These are phyloP conservation scores for Elsinoe necatrix DNA, from an alignment of 2,329 filamentous ascomycete species.

Conservation along the genomic window DNA sequence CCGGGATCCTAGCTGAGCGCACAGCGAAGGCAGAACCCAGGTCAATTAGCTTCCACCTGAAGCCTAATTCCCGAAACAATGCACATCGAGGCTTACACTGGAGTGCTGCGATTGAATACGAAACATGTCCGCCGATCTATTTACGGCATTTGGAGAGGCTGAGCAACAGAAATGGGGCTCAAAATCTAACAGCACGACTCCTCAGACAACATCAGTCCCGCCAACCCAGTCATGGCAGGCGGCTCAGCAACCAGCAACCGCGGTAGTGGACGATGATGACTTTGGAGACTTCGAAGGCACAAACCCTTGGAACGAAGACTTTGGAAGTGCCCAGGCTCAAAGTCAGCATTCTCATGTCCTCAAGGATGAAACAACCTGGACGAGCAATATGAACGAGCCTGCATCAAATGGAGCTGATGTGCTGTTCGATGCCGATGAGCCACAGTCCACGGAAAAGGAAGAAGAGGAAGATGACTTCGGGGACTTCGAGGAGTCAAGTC, in stretches of 20 bases:
- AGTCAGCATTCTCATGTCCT: neutral
- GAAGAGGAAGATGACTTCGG: constrained; percentile 24
- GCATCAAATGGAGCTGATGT: constrained; percentile 16
- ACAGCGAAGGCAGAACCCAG: too few species aligned
- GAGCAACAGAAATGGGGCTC: constrained; percentile 33
- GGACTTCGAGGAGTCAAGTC: constrained; percentile 30
- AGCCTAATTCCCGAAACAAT: neutral
- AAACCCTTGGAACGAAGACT: constrained; percentile 10
- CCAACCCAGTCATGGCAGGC: constrained; percentile 18
- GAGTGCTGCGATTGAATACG: neutral
- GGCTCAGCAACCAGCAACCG: constrained; percentile 16
- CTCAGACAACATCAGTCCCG: constrained; percentile 13
- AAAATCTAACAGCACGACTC: constrained; percentile 26
- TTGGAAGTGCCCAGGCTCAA: neutral
- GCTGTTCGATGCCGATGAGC: constrained; percentile 20
- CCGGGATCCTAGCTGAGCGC: too few species aligned
- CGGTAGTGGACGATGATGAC: constrained; percentile 26
- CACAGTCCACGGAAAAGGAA: constrained; percentile 26
- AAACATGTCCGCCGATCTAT: constrained; percentile 47
- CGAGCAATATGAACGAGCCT: neutral
- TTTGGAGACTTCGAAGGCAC: constrained; percentile 29
- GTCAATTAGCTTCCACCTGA: neutral
- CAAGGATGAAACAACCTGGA: neutral
- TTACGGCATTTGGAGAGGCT: constrained; percentile 41
- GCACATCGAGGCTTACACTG: neutral